Percentiles rank a stretch among this genome's conserved stretches.
Evolutionary conservation across 2,329 filamentous ascomycete species (phyloP).

Genomic region (Westerdykella ornata): DNA sequence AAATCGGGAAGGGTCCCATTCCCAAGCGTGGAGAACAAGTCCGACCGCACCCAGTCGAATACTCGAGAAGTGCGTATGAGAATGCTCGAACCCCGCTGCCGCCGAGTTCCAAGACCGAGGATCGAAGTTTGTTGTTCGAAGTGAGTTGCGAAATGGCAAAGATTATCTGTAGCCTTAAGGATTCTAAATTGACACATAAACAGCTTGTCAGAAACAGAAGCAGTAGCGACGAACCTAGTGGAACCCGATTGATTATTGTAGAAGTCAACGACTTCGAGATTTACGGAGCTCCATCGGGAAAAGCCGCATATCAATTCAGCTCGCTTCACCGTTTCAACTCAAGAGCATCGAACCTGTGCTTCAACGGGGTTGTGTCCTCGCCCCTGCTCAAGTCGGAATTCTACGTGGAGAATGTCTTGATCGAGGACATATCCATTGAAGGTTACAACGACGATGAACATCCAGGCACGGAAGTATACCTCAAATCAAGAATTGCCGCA

Average conservation of each 20-base stretch:
- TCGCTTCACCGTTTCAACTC: constrained; percentile 17
- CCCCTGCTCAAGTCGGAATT: constrained; percentile 32
- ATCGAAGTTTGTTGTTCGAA: not conserved
- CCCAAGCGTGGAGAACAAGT: too few relatives aligned
- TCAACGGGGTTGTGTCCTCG: constrained; percentile 39
- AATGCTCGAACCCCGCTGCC: not conserved
- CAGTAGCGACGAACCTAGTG: too few relatives aligned
- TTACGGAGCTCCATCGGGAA: constrained; percentile 10
- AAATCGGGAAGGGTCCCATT: too few relatives aligned
- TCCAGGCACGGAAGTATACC: constrained; percentile 54
- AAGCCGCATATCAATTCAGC: constrained; percentile 9
- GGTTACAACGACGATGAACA: constrained; percentile 53
- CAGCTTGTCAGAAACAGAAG: too few relatives aligned
- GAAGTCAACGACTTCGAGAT: constrained; percentile 24
- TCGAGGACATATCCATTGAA: constrained; percentile 57
- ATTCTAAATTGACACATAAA: too few relatives aligned
- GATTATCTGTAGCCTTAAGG: too few relatives aligned
- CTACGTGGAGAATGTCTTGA: constrained; percentile 53
- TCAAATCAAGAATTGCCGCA: constrained; percentile 47
- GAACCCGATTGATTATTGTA: constrained; percentile 5
- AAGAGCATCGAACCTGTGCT: constrained; percentile 13
- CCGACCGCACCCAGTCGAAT: not conserved
- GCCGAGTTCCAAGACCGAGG: not conserved
- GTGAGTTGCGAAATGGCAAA: too few relatives aligned
- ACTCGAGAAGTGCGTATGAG: not conserved